phyloP scores from a whole-genome alignment of 352 stramenopile species.

The Blastocystis sp. region DNA sequence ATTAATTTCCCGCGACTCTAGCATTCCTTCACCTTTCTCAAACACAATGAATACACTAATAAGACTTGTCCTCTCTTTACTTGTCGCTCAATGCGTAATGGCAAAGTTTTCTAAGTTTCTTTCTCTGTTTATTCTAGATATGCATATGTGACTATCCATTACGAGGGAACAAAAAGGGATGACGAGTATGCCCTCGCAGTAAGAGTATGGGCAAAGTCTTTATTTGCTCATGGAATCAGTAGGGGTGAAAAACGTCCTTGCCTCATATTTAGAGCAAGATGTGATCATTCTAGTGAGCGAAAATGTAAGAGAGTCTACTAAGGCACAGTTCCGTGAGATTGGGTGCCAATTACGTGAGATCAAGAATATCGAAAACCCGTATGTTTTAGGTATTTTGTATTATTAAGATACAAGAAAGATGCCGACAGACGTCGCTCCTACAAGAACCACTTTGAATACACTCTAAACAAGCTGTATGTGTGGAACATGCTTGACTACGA shows the following conservation, averaged over 20 bases:
- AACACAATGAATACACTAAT: neutral
- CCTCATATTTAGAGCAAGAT: conserved; percentile 67
- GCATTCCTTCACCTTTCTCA: neutral
- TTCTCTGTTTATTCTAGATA: neutral
- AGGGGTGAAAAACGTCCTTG: neutral
- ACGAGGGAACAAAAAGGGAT: conserved; percentile 60
- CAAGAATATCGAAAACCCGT: conserved; percentile 79
- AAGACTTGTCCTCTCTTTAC: neutral
- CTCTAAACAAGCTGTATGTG: conserved; percentile 72
- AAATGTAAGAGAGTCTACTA: conserved; percentile 74
- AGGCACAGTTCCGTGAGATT: conserved; percentile 74
- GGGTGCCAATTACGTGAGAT: conserved; percentile 77
- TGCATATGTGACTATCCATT: conserved; percentile 60
- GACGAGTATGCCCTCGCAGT: conserved; percentile 53
- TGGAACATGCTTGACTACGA: conserved; percentile 83
- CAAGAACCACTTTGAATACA: conserved; percentile 83
- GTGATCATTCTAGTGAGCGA: conserved; percentile 78
- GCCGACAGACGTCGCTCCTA: conserved; percentile 70
- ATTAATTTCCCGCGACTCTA: too few relatives aligned
- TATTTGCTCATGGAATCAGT: conserved; percentile 60
- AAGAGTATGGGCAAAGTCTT: conserved; percentile 55
- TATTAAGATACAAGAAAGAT: conserved; percentile 34
- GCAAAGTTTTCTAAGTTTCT: neutral
- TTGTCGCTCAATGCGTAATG: neutral
- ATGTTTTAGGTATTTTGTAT: conserved; percentile 27